Base-by-base conservation (phyloP, 208 protist species). In the Leishmania arabica region DNA sequence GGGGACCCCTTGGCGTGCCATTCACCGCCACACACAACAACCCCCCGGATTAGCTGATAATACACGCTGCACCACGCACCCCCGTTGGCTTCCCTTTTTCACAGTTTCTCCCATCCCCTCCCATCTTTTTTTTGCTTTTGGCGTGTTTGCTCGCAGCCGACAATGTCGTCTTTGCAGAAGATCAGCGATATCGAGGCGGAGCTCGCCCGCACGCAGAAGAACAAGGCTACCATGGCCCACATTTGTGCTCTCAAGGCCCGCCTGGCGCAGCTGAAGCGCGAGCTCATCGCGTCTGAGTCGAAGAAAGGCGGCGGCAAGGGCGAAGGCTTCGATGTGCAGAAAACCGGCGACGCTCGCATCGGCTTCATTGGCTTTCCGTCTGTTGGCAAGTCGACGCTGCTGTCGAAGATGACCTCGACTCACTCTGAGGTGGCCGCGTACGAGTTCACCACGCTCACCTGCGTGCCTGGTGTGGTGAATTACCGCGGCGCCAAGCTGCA, bases 381-480 rank as follows among this genome's bases (percentile, higher is more conserved):
- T 3, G 99, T 99, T 13, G 99, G 99, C 66, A 99, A 99, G 92
- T 99, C 97, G 11, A 99, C 99, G 1, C 92, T 99, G 53, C 88
- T 99, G 64, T 98, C 90, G 27, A 99, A 99, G 87, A 92, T 99
- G 86, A 99, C 99, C 21, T 96, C 94, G 45, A 99, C 99, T 3
- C 85, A 98, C 77, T 99, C 98, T 11, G 98, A 99, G 86, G 97
- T 99, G 31, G 99, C 97, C 58, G 98, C 97, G 27, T 99, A 99
- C 89, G 99, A 99, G 89, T 99, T 99, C 89, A 99, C 99, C 3
- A 99, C 99, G 15, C 91, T 99, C 27, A 99, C 99, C 4, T 99
- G 98, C 85, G 98, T 99, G 69, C 99, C 99, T 37, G 99, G 97
- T 81, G 93, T 98, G 31, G 95, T 98, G 62, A 90, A 84, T 49